phyloP scores from a whole-genome alignment of 2,329 filamentous ascomycete species.

The Lithohypha guttulata region DNA sequence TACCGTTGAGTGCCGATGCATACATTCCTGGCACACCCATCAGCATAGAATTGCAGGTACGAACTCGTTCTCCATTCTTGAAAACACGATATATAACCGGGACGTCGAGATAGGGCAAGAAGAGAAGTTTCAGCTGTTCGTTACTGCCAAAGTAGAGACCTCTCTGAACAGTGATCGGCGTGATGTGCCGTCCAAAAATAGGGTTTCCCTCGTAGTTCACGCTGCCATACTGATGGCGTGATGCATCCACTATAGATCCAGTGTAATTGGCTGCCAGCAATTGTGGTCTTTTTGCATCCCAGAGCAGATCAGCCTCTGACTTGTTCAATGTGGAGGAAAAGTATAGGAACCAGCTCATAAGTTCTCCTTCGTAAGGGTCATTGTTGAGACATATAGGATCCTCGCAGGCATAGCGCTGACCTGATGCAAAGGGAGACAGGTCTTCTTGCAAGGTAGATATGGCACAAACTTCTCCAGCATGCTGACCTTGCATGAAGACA shows the following conservation, averaged over 20 bases:
- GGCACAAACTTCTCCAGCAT: background rate
- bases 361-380: constrained; percentile 36
- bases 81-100: constrained; percentile 32
- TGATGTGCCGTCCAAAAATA: constrained; percentile 25
- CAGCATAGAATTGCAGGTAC: constrained; percentile 34
- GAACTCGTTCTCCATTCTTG: constrained; percentile 32
- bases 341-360: constrained; percentile 33
- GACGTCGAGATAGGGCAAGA: constrained; percentile 35
- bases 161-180: constrained; percentile 35
- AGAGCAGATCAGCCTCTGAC: constrained; percentile 28
- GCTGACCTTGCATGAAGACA: background rate
- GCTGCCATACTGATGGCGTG: background rate
- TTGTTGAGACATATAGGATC: constrained; percentile 25
- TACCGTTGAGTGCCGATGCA: constrained; percentile 35
- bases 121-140: constrained; percentile 34
- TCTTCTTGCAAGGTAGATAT: background rate
- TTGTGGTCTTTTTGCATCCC: constrained; percentile 31
- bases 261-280: constrained; percentile 29
- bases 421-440: constrained; percentile 24
- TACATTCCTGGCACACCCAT: constrained; percentile 31
- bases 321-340: constrained; percentile 29
- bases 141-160: constrained; percentile 35
- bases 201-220: background rate
- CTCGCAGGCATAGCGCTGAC: constrained; percentile 30
- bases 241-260: background rate